Base-by-base conservation (phyloP, 257 asterid species). In the Anisodus acutangulus region DNA sequence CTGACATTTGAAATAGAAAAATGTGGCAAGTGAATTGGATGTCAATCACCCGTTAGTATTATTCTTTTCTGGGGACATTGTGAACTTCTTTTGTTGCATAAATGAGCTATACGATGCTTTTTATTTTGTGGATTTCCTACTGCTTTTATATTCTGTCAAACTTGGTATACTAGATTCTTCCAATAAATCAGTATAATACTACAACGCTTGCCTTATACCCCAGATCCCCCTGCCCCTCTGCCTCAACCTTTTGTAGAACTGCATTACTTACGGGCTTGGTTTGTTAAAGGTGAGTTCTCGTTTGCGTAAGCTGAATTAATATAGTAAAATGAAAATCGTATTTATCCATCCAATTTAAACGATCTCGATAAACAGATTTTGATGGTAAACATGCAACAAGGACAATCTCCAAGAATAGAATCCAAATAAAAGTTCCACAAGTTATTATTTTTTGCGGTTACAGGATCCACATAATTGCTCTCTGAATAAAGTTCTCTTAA, bases 1-100 rank as follows among this genome's bases (percentile, higher is more conserved):
- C 15, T 78, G 64, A 78, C 59, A 78, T 78, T 78, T 78, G 26
- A 78, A 76, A 26, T 26, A 26, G 26, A 51, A 74, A 51, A 76
- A 10, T 5, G 12, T 51, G 63, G 81, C 64, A 53, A 53, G 64
- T 76, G 26, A 76, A 53, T 5, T 49, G 26, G 81, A 76, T 13
- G 81, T 51, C n/a, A 74, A 12, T 47, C 39, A 6, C 4, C 47
- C 39, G 22, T 76, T 76, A 26, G 7, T 76, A 7, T 51, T 53
- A 47, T 49, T 53, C 22, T 4, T 53, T 26, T 76, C 9, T 35
- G 6, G 7, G 45, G 11, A 53, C 47, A 78, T 31, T 51, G 47
- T 7, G 47, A 76, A 76, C 47, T 26, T 51, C 64, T 39, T 13
- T 76, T 76, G 47, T 19, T 22, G 81, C 26, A 26, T 76, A 76